Evolutionary conservation across 106 monocot species (phyloP).

Genomic region (Allium cepa): DNA sequence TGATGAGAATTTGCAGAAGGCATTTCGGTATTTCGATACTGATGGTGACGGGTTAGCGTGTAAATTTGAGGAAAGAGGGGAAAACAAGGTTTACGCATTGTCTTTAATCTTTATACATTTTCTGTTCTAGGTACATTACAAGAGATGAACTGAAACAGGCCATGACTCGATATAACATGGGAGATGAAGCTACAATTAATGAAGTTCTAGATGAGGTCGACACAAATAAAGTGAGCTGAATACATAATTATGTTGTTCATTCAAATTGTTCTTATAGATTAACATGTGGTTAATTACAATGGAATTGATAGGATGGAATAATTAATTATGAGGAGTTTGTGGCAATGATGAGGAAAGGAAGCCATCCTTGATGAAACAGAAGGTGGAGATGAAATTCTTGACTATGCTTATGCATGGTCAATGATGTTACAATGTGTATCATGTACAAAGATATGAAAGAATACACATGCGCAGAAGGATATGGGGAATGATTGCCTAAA

Average conservation of each 20-base stretch:
- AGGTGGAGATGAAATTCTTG: too few species aligned
- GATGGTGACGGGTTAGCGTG: slow-evolving; percentile 63
- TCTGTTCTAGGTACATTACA: slow-evolving; percentile 59
- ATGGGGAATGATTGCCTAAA: too few species aligned
- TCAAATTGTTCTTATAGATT: not conserved
- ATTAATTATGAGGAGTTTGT: slow-evolving; percentile 81
- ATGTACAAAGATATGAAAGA: too few species aligned
- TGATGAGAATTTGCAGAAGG: slow-evolving; percentile 61
- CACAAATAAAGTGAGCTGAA: slow-evolving; percentile 45
- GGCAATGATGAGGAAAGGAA: slow-evolving; percentile 74
- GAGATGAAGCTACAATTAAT: slow-evolving; percentile 69
- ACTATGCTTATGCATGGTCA: too few species aligned
- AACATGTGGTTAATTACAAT: not conserved
- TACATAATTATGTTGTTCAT: not conserved
- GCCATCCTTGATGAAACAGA: slow-evolving; percentile 11
- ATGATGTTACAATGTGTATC: too few species aligned
- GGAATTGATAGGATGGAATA: slow-evolving; percentile 57
- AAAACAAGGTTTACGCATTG: not conserved
- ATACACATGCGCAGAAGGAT: too few species aligned
- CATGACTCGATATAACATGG: slow-evolving; percentile 71
- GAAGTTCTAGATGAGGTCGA: slow-evolving; percentile 82
- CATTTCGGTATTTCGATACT: slow-evolving; percentile 66
- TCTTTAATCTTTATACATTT: not conserved
- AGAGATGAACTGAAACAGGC: slow-evolving; percentile 71
- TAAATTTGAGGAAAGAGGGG: too few species aligned